These are phyloP conservation scores for Globisporangium nagaii DNA, from an alignment of 352 stramenopile species.

Conservation along the genomic window DNA sequence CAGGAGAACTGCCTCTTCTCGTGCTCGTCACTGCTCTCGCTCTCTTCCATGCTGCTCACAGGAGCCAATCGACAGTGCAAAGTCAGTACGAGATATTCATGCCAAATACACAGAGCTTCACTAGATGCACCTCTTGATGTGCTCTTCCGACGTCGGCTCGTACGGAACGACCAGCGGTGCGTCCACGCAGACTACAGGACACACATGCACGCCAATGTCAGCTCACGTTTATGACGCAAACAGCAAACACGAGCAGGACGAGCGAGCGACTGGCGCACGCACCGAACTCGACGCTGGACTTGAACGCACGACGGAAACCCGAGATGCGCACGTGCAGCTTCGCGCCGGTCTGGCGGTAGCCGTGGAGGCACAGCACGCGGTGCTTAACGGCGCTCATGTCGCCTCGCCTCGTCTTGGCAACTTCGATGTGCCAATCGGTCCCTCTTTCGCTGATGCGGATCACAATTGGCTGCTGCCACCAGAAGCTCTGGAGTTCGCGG, in stretches of 20 bases:
- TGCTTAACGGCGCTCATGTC: constrained; percentile 45
- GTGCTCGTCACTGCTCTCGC: neutral
- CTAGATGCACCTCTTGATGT: constrained; percentile 35
- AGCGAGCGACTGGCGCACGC: constrained; percentile 8
- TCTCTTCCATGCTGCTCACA: neutral
- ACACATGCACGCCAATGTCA: neutral
- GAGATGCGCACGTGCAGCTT: constrained; percentile 74
- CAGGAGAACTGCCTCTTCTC: constrained; percentile 56
- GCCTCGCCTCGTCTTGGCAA: neutral
- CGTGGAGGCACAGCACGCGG: constrained; percentile 79
- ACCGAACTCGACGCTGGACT: constrained; percentile 81
- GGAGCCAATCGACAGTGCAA: neutral
- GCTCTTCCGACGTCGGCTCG: constrained; percentile 21
- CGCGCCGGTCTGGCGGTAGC: constrained; percentile 70
- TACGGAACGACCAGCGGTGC: constrained; percentile 52
- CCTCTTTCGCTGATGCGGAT: neutral
- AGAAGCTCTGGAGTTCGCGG: neutral
- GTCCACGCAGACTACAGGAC: constrained; percentile 67
- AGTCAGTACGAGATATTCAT: neutral
- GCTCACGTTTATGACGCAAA: neutral
- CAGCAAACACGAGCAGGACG: neutral
- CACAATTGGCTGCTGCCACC: neutral
- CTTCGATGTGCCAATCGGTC: neutral
- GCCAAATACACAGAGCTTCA: neutral
- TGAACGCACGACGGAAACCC: constrained; percentile 64